Percentiles rank a stretch among this genome's conserved stretches.
Evolutionary conservation across 2,329 filamentous ascomycete species (phyloP).

Genomic region (Tolypocladium pustulatum): DNA sequence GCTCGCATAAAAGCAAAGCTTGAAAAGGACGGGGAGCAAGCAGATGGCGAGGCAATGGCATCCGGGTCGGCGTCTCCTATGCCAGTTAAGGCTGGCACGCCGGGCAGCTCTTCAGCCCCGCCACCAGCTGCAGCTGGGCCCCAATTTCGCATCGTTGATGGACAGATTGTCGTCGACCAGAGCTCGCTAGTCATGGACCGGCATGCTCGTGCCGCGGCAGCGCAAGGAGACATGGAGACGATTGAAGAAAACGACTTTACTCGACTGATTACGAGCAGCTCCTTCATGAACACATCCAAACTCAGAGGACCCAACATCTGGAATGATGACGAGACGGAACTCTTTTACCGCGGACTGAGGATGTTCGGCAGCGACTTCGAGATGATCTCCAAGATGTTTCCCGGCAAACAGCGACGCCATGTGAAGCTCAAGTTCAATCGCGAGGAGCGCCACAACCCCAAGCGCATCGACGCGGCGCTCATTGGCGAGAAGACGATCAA

Average conservation of each 20-base stretch:
- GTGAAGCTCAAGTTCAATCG: slow-evolving; percentile 77
- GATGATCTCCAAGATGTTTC: slow-evolving; percentile 69
- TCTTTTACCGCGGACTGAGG: slow-evolving; percentile 63
- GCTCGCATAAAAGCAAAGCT: slow-evolving; percentile 20
- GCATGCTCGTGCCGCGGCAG: slow-evolving; percentile 49
- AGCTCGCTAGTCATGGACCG: slow-evolving; percentile 57
- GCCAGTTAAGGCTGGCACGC: slow-evolving; percentile 6
- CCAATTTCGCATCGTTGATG: slow-evolving; percentile 56
- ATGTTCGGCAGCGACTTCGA: slow-evolving; percentile 79
- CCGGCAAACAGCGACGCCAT: slow-evolving; percentile 57
- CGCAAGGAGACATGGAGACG: slow-evolving; percentile 43
- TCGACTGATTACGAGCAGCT: slow-evolving; percentile 55
- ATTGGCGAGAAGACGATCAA: slow-evolving; percentile 45
- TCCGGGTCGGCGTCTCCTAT: slow-evolving; percentile 8
- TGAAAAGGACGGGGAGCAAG: slow-evolving; percentile 14
- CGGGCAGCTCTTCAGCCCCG: slow-evolving; percentile 4
- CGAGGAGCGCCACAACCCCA: slow-evolving; percentile 59
- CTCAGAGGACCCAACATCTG: slow-evolving; percentile 55
- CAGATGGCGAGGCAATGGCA: slow-evolving; percentile 9
- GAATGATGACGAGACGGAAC: slow-evolving; percentile 59
- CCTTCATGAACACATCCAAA: slow-evolving; percentile 53
- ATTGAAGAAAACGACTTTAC: slow-evolving; percentile 75
- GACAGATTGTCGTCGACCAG: slow-evolving; percentile 62
- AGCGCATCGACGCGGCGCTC: slow-evolving; percentile 53
- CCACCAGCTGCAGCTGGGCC: slow-evolving; percentile 29